Conservation (phyloP, 306 rosid species). For the Comarum palustre region DNA sequence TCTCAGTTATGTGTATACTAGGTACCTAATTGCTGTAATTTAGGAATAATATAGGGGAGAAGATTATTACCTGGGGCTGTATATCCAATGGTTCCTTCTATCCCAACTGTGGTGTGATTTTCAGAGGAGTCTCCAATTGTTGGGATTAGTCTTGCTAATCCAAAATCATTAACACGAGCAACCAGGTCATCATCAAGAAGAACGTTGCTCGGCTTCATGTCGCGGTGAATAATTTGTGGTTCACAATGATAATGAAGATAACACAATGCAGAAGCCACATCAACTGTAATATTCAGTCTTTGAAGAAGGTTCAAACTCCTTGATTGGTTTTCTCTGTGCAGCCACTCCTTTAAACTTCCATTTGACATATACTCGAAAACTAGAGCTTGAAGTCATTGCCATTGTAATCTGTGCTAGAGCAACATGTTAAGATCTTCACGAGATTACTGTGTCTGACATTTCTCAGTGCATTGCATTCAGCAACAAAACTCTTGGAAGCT, state of each 20-base stretch:
- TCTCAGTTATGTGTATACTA: not conserved
- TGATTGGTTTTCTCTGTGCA: constrained; percentile 18
- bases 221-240: constrained; percentile 36
- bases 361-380: constrained; percentile 42
- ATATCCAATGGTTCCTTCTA: constrained; percentile 26
- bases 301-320: constrained; percentile 28
- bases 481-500: constrained; percentile 40
- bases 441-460: constrained; percentile 41
- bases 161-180: constrained; percentile 40
- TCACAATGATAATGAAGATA: constrained; percentile 38
- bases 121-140: not conserved
- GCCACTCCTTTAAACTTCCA: constrained; percentile 36
- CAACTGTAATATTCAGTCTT: constrained; percentile 30
- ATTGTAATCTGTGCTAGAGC: constrained; percentile 24
- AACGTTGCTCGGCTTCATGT: constrained; percentile 42
- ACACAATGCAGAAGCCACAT: constrained; percentile 39
- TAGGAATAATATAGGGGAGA: not conserved
- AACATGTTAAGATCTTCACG: constrained; percentile 40
- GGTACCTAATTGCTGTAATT: not conserved
- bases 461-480: constrained; percentile 38
- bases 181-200: constrained; percentile 38
- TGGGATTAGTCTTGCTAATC: constrained; percentile 32
- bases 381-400: constrained; percentile 42
- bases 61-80: constrained; percentile 24
- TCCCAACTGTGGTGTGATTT: constrained; percentile 19